Conservation (phyloP, 2,329 filamentous ascomycete genomes). For the Chrysoporthe austroafricana region DNA sequence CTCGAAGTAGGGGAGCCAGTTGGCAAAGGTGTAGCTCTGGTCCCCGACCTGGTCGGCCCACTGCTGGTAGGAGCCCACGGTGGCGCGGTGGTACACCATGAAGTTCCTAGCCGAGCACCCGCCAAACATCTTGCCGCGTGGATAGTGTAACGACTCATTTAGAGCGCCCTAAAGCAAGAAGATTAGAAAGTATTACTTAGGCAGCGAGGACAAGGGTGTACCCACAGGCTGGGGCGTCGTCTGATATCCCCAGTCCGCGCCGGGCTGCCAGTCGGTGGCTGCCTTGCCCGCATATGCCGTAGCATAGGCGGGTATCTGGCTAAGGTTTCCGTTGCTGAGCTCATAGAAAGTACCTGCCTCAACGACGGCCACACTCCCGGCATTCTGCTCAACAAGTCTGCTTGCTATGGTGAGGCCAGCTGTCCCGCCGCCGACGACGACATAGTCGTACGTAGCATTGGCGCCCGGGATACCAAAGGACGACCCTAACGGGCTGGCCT, state of each 20-base stretch:
- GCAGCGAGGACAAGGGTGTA: neutral
- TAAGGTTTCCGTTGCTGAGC: conserved; percentile 13
- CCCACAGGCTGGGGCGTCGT: conserved; percentile 14
- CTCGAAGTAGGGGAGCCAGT: conserved; percentile 12
- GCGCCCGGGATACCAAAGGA: conserved; percentile 13
- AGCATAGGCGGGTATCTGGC: conserved; percentile 8
- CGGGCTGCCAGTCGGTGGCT: conserved; percentile 1
- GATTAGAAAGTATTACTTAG: neutral
- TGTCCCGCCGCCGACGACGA: conserved; percentile 18
- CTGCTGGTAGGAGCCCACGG: conserved; percentile 1
- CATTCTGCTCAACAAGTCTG: conserved; percentile 5
- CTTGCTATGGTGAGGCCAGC: conserved; percentile 19
- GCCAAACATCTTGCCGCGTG: conserved; percentile 1
- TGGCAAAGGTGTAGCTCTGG: conserved; percentile 15
- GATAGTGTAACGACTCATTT: neutral
- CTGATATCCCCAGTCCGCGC: conserved; percentile 17
- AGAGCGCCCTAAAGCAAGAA: neutral
- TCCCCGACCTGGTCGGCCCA: conserved; percentile 7
- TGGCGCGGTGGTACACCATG: conserved; percentile 21
- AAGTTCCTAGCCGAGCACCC: conserved; percentile 16
- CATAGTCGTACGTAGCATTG: conserved; percentile 11
- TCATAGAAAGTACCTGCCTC: conserved; percentile 24
- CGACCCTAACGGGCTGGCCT: neutral
- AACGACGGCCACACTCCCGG: conserved; percentile 30
- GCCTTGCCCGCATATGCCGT: neutral